These are phyloP conservation scores for Fraxinus sp. DNA, from an alignment of 305 asterid species.

Conservation along the genomic window DNA sequence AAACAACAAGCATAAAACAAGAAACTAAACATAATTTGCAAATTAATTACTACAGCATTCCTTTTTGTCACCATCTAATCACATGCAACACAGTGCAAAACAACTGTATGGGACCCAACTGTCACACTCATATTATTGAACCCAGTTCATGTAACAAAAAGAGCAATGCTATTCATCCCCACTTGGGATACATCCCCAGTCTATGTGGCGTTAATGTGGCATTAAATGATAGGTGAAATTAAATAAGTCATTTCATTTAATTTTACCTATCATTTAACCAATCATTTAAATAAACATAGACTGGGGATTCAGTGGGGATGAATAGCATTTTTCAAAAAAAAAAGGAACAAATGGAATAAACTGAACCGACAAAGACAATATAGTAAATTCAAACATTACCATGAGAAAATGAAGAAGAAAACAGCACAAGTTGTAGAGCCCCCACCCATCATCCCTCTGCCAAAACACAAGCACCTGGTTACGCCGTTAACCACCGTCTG, in stretches of 20 bases:
- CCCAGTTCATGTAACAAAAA: not conserved
- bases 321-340: no score
- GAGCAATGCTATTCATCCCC: no score
- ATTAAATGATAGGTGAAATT: no score
- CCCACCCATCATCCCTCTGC: conserved; percentile 74
- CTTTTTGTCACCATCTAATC: not conserved
- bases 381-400: conserved; percentile 45
- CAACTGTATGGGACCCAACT: conserved; percentile 15
- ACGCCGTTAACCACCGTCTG: conserved; percentile 73
- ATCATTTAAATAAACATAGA: no score
- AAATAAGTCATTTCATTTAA: no score
- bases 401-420: conserved; percentile 73
- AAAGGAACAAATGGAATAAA: conserved; percentile 14
- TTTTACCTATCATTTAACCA: no score
- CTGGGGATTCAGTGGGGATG: no score
- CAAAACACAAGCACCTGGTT: conserved; percentile 87
- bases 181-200: no score
- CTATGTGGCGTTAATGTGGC: no score
- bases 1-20: not conserved
- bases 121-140: not conserved
- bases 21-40: not conserved
- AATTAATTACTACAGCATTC: not conserved
- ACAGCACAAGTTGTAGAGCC: conserved; percentile 53
- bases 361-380: not conserved
- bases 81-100: conserved; percentile 7